phyloP scores from a whole-genome alignment of 345 rosid species.

The Lepidium didymum region DNA sequence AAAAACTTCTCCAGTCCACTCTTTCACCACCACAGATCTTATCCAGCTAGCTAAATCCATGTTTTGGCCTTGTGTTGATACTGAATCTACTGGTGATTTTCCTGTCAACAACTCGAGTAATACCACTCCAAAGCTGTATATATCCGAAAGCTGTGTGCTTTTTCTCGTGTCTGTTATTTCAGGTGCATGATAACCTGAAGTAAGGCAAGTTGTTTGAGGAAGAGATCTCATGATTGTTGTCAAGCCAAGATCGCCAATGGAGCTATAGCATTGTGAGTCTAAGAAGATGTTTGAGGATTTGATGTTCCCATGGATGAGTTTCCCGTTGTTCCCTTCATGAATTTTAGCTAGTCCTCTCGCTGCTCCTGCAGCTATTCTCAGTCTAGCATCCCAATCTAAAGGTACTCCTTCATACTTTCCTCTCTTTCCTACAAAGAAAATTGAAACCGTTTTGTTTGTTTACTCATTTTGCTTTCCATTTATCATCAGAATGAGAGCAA shows the following conservation, averaged over 20 bases:
- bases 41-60: conserved; percentile 70
- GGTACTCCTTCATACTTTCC: conserved; percentile 42
- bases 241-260: conserved; percentile 65
- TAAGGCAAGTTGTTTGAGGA: conserved; percentile 48
- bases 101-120: conserved; percentile 82
- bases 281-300: conserved; percentile 76
- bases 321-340: conserved; percentile 57
- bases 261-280: conserved; percentile 52
- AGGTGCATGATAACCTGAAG: conserved; percentile 89
- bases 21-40: conserved; percentile 50
- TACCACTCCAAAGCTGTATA: conserved; percentile 92
- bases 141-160: conserved; percentile 72
- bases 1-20: conserved; percentile 82
- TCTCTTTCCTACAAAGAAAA: conserved; percentile 23
- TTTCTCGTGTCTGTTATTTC: conserved; percentile 82
- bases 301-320: conserved; percentile 67
- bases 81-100: conserved; percentile 62
- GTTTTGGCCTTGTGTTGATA: conserved; percentile 29
- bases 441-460: not conserved
- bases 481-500: not conserved
- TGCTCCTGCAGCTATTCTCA: conserved; percentile 66
- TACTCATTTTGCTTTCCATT: not conserved
- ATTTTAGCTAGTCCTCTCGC: conserved; percentile 64
- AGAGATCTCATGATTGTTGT: conserved; percentile 59
- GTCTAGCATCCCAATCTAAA: conserved; percentile 64